phyloP scores from a whole-genome alignment of 2,329 filamentous ascomycete species.

The Atkinsonella hypoxylon region DNA sequence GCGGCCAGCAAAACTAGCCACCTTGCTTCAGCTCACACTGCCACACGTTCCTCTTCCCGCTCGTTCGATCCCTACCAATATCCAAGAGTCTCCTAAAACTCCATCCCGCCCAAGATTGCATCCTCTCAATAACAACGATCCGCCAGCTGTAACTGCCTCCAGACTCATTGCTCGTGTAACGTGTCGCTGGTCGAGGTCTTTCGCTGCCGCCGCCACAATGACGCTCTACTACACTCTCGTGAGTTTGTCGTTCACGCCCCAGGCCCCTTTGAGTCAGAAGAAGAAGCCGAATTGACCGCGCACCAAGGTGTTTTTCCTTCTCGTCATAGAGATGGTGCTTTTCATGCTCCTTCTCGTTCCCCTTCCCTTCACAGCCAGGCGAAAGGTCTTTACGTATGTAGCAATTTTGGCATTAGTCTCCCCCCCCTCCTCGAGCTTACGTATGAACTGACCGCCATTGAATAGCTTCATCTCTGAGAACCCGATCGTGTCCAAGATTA shows the following conservation, averaged over 20 bases:
- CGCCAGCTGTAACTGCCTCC: background rate
- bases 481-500: conserved; percentile 72
- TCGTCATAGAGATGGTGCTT: conserved; percentile 72
- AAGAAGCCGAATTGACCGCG: conserved; percentile 13
- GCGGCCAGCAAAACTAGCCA: conserved; percentile 16
- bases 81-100: background rate
- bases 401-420: conserved; percentile 12
- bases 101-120: background rate
- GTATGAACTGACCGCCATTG: background rate
- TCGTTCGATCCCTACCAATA: background rate
- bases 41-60: background rate
- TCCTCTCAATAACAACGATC: background rate
- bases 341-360: conserved; percentile 75
- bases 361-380: conserved; percentile 74
- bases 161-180: too few species aligned
- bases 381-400: conserved; percentile 68
- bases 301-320: conserved; percentile 64
- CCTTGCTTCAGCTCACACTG: conserved; percentile 11
- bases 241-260: conserved; percentile 11
- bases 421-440: background rate
- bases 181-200: background rate
- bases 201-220: conserved; percentile 28
- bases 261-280: too few species aligned
- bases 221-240: conserved; percentile 48
- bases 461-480: conserved; percentile 85